Evolutionary conservation across 108 stramenopile species (phyloP).

Genomic region (Cyclotella baltica): DNA sequence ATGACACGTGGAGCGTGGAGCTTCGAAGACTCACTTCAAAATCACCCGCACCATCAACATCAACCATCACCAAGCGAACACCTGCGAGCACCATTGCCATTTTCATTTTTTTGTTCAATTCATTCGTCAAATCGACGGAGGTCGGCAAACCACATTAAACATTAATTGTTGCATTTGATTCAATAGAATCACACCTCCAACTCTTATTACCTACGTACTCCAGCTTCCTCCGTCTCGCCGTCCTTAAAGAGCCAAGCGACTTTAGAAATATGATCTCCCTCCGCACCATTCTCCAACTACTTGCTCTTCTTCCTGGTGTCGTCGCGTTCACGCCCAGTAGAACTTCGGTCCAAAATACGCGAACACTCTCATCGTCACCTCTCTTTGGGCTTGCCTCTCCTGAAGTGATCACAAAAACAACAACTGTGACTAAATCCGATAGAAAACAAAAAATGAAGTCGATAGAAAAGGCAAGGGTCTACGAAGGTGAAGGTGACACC

Average conservation of each 20-base stretch:
- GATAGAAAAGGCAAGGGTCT: constrained; percentile 58
- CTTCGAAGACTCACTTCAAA: not conserved
- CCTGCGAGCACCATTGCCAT: too few relatives aligned
- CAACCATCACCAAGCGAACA: too few relatives aligned
- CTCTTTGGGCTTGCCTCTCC: constrained; percentile 69
- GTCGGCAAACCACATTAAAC: too few relatives aligned
- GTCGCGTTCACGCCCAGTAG: constrained; percentile 29
- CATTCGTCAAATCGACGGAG: too few relatives aligned
- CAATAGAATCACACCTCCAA: not conserved
- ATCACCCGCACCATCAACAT: not conserved
- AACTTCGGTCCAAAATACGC: constrained; percentile 15
- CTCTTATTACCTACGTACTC: too few relatives aligned
- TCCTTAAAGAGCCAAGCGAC: too few relatives aligned
- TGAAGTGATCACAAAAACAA: constrained; percentile 55
- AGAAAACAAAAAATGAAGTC: constrained; percentile 45
- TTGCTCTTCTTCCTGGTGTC: constrained; percentile 23
- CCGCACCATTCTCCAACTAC: constrained; percentile 21
- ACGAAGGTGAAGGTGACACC: constrained; percentile 63
- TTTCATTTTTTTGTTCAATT: too few relatives aligned
- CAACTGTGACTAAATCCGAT: constrained; percentile 61
- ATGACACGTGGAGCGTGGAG: not conserved
- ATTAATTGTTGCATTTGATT: not conserved
- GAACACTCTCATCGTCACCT: constrained; percentile 19
- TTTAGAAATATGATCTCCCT: constrained; percentile 44
- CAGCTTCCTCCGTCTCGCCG: too few relatives aligned